Base-by-base conservation (phyloP, 306 rosid genomes). In the Gastrolobium villosum region DNA sequence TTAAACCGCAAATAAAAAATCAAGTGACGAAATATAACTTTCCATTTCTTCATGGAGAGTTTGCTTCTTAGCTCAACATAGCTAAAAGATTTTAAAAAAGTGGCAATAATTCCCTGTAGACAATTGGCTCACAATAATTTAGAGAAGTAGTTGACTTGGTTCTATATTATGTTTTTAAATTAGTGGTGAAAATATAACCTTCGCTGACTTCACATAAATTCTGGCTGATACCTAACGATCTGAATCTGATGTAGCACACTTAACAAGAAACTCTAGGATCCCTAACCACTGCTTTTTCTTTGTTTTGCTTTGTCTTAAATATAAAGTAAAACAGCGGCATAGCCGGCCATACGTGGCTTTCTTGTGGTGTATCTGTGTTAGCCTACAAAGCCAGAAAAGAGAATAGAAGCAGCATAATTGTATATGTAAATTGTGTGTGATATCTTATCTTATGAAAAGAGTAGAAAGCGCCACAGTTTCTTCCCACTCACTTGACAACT, bases 301-400 rank as follows among this genome's bases (percentile, higher is more conserved):
- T 31, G 65, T 65, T 72, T 77, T 83, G 77, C 84, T 83, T 75
- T 79, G 53, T 31, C 81, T 79, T 83, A 4, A 79, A 69, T 44
- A 5, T 31, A 62, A 84, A 79, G 87, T n/a, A 84, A 79, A 36
- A 74, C 81, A 61, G 41, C 81, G 4, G 3, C 70, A 79, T 79
- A 84, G 84, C 84, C 79, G 87, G 81, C 78, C 81, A 79, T 74
- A 20, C 26, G 1, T 60, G 77, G 14, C 40, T 72, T 78, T 66
- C 32, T 72, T 65, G 26, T 74, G 71, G 13, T 64, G 79, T 15
- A 5, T 39, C 44, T 53, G 37, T 0, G 39, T 75, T 68, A 50
- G 36, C 68, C 74, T 63, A 40, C 85, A 62, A n/a, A 52, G 11
- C 53, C 52, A 43, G 60, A 50, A 66, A 57, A 46, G 5, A 44